Base-by-base conservation (phyloP, 805 yeast genomes). In the Monosporozyma yasuniensis region DNA sequence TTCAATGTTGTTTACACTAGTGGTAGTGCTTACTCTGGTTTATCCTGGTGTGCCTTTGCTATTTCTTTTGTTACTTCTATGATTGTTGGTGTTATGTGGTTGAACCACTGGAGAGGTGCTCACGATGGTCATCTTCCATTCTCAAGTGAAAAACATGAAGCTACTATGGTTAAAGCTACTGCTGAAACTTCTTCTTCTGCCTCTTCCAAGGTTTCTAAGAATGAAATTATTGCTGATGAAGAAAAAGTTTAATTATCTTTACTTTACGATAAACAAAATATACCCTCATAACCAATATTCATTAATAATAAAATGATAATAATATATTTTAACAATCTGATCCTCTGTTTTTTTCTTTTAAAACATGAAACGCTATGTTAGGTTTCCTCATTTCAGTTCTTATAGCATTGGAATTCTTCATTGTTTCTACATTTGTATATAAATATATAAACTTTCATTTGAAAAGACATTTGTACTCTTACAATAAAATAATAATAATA, bases 41-140 rank as follows among this genome's bases (percentile, higher is more conserved):
- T 65, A 35, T 45, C 58, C 6, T 66, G 70, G 69, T 50, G 64
- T 18, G 61, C 64, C 2, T 65, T 65, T 48, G 47, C 55, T 11
- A 47, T 64, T 23, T 47, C 66, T 9, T 47, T 61, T 41, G 38
- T 64, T 12, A 52, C 55, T 12, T 56, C 61, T 34, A 44, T 47
- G 41, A 44, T 55, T n/a, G 47, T 46, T 18, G 51, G 46, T 30
- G 37, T 47, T 18, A 49, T 51, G 54, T 53, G 48, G 47, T 27
- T 28, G 19, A 23, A 44, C 23, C 47, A 50, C 25, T 47, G 49
- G 49, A 39, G 28, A 18, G 49, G 41, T 32, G 45, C 38, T 30
- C 49, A 47, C 8, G 37, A 38, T 14, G 35, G 46, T 44, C 21
- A 22, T 11, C 32, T 44, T 32, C 45, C 49, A 39, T 46, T 46